phyloP scores from a whole-genome alignment of 2,329 filamentous ascomycete genomes.

The Chaetomiaceae sp. region DNA sequence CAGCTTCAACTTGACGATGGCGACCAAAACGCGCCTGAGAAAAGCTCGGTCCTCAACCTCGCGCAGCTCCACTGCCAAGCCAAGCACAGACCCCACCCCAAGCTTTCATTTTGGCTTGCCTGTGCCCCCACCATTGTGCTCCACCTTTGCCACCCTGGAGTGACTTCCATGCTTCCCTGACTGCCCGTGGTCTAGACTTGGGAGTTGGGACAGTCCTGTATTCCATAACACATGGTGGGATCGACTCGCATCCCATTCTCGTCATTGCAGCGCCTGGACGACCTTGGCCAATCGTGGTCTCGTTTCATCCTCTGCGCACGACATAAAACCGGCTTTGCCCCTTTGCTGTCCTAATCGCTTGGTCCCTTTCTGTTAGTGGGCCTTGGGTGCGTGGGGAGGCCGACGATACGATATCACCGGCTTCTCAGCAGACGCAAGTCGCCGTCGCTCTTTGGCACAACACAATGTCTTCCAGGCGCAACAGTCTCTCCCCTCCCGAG shows the following conservation, averaged over 20 bases:
- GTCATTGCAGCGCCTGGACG: neutral
- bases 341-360: neutral
- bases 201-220: too few species aligned
- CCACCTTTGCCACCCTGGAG: too few species aligned
- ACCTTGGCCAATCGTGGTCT: neutral
- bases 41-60: constrained; percentile 20
- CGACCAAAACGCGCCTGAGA: constrained; percentile 15
- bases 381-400: too few species aligned
- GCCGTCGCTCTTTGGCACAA: constrained; percentile 8
- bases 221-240: too few species aligned
- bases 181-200: too few species aligned
- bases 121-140: neutral
- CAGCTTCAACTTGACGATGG: constrained; percentile 14
- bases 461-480: constrained; percentile 31
- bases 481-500: constrained; percentile 38
- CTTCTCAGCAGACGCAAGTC: neutral
- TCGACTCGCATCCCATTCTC: neutral
- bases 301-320: neutral
- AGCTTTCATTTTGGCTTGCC: too few species aligned
- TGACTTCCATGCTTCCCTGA: too few species aligned
- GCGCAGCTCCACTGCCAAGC: too few species aligned
- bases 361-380: constrained; percentile 3
- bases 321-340: neutral
- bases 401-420: too few species aligned
- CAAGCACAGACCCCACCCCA: too few species aligned